phyloP scores from a whole-genome alignment of 2,329 filamentous ascomycete species.

The Penicillium sclerotigenum region DNA sequence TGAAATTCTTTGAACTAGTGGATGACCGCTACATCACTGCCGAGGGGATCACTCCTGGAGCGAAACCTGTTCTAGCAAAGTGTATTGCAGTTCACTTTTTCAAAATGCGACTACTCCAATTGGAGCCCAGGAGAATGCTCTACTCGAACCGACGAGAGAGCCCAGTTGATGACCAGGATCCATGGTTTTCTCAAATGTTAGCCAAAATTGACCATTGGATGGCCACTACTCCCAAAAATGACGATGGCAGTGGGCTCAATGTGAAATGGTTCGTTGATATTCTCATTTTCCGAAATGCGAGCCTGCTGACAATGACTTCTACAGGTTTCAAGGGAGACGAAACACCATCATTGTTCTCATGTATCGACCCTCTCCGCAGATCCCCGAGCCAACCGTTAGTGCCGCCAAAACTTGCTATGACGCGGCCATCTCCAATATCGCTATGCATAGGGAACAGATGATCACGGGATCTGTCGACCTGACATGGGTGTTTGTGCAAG shows the following conservation, averaged over 20 bases:
- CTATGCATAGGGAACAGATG: slow-evolving; percentile 76
- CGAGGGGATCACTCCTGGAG: slow-evolving; percentile 66
- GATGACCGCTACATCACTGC: slow-evolving; percentile 80
- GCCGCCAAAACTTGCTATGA: slow-evolving; percentile 81
- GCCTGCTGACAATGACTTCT: slow-evolving; percentile 2
- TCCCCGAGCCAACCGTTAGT: slow-evolving; percentile 75
- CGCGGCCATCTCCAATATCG: slow-evolving; percentile 76
- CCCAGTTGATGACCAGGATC: slow-evolving; percentile 74
- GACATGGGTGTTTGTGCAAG: slow-evolving; percentile 89
- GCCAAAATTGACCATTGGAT: slow-evolving; percentile 76
- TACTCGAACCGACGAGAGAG: slow-evolving; percentile 80
- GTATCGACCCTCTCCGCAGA: slow-evolving; percentile 86
- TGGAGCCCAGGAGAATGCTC: slow-evolving; percentile 79
- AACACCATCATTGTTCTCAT: slow-evolving; percentile 87
- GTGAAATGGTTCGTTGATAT: slow-evolving; percentile 67
- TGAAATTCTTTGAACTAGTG: slow-evolving; percentile 77
- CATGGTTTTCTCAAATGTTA: slow-evolving; percentile 82
- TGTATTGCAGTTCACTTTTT: slow-evolving; percentile 88
- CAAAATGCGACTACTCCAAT: slow-evolving; percentile 82
- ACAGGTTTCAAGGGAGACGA: slow-evolving; percentile 63
- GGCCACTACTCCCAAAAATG: slow-evolving; percentile 68
- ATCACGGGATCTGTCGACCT: slow-evolving; percentile 72
- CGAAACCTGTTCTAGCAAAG: slow-evolving; percentile 75
- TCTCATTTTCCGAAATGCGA: background rate
- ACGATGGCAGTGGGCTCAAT: slow-evolving; percentile 67